Percentiles rank a stretch among this genome's conserved stretches.
Evolutionary conservation across 176 grass and related monocot genomes (phyloP).

Genomic region (Melocanna baccifera): DNA sequence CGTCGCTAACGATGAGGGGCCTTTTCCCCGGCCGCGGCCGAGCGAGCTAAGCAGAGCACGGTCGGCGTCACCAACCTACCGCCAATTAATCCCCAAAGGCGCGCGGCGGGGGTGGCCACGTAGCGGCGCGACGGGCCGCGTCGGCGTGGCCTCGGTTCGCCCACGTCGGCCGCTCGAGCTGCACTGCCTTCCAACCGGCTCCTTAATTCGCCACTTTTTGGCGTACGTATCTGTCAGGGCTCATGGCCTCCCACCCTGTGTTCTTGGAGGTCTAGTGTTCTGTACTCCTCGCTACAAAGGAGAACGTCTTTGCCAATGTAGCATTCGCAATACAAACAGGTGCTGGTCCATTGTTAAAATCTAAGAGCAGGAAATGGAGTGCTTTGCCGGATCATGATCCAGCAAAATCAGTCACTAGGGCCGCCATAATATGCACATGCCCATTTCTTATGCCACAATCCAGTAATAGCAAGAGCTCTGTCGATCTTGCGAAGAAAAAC

Average conservation of each 20-base stretch:
- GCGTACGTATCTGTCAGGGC: not conserved
- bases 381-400: not conserved
- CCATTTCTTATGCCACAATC: not conserved
- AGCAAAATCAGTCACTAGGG: not conserved
- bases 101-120: constrained; percentile 19
- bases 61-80: constrained; percentile 17
- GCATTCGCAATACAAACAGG: not conserved
- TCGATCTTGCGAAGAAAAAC: not conserved
- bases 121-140: not conserved
- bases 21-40: not conserved
- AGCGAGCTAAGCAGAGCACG: not conserved
- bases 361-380: not conserved
- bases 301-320: not conserved
- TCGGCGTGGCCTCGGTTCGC: constrained; percentile 33
- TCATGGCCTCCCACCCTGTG: not conserved
- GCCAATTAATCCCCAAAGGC: constrained; percentile 6
- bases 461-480: not conserved
- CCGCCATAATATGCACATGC: not conserved
- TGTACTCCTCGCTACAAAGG: not conserved
- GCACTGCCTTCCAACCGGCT: constrained; percentile 19
- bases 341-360: not conserved
- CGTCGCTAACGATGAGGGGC: not conserved
- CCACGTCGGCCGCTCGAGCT: constrained; percentile 26
- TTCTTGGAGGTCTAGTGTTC: not conserved
- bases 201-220: constrained; percentile 40